Evolutionary conservation across 2,329 filamentous ascomycete species (phyloP).

Genomic region (Phyllosticta ampelicida): DNA sequence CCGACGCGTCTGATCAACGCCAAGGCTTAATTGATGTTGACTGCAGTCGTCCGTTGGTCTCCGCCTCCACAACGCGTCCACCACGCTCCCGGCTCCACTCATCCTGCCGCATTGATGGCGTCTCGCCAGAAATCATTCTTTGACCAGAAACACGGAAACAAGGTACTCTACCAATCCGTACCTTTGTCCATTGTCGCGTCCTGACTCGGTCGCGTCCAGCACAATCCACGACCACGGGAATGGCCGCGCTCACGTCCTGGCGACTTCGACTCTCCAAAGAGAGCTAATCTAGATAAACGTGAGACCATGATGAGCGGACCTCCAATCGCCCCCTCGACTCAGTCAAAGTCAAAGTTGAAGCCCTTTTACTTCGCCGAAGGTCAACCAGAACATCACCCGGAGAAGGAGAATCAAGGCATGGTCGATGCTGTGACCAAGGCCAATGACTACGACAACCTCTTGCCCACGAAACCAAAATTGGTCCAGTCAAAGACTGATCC

Average conservation of each 20-base stretch:
- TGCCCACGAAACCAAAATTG: slow-evolving; percentile 16
- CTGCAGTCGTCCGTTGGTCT: neutral
- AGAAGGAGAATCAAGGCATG: slow-evolving; percentile 34
- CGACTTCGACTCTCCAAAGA: slow-evolving; percentile 16
- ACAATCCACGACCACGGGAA: slow-evolving; percentile 13
- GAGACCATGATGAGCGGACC: slow-evolving; percentile 22
- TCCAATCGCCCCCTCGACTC: slow-evolving; percentile 39
- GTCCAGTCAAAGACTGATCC: slow-evolving; percentile 20
- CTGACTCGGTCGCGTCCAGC: neutral
- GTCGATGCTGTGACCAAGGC: neutral
- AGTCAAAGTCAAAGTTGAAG: slow-evolving; percentile 45
- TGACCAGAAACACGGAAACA: slow-evolving; percentile 31
- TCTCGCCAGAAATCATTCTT: slow-evolving; percentile 42
- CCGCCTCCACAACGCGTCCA: slow-evolving; percentile 9
- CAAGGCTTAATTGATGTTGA: neutral
- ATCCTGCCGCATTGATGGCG: slow-evolving; percentile 26
- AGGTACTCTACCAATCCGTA: neutral
- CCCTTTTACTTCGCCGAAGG: slow-evolving; percentile 42
- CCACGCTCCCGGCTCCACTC: neutral
- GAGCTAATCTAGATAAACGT: slow-evolving; percentile 12
- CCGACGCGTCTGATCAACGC: neutral
- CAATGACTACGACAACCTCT: neutral
- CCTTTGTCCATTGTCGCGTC: neutral
- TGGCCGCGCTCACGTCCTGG: slow-evolving; percentile 25
- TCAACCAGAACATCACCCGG: slow-evolving; percentile 22